Evolutionary conservation across 495 filamentous ascomycete species (phyloP).

Genomic region (Cudoniella acicularis): DNA sequence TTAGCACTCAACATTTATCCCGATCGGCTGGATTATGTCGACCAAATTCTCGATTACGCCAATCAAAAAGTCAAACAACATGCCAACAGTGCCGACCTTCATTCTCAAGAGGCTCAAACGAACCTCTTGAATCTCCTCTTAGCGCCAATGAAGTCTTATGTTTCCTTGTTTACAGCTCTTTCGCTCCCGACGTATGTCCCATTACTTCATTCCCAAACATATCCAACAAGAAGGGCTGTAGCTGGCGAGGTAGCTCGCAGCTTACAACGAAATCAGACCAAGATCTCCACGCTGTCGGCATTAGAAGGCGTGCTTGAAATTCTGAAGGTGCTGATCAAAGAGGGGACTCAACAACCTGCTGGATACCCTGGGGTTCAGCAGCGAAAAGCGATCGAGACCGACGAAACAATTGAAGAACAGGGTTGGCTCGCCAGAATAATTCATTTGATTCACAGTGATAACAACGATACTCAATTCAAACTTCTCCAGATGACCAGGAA

Average conservation of each 20-base stretch:
- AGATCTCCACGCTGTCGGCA: conserved; percentile 68
- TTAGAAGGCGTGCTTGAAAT: conserved; percentile 88
- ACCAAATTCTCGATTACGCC: conserved; percentile 88
- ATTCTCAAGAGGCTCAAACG: conserved; percentile 80
- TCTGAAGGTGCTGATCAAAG: conserved; percentile 84
- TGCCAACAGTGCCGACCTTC: conserved; percentile 89
- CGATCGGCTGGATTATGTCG: conserved; percentile 86
- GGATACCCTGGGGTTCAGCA: conserved; percentile 79
- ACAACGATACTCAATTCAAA: conserved; percentile 93
- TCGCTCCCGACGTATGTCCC: conserved; percentile 88
- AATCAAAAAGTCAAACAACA: conserved; percentile 84
- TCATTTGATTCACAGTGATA: conserved; percentile 74
- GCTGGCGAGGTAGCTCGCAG: conserved; percentile 80
- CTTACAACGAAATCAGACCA: conserved; percentile 74
- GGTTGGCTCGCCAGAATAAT: conserved; percentile 91
- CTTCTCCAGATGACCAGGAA: conserved; percentile 86
- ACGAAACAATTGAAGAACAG: conserved; percentile 96
- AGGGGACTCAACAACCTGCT: conserved; percentile 78
- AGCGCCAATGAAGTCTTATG: conserved; percentile 82
- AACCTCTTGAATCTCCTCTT: conserved; percentile 85
- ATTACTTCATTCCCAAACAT: conserved; percentile 87
- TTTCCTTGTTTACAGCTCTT: conserved; percentile 89
- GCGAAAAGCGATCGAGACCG: conserved; percentile 71
- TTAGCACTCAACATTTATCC: conserved; percentile 95
- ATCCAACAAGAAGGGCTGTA: conserved; percentile 84